These are phyloP conservation scores for Mycena metata DNA, from an alignment of 768 basidiomycete genomes.

Conservation along the genomic window DNA sequence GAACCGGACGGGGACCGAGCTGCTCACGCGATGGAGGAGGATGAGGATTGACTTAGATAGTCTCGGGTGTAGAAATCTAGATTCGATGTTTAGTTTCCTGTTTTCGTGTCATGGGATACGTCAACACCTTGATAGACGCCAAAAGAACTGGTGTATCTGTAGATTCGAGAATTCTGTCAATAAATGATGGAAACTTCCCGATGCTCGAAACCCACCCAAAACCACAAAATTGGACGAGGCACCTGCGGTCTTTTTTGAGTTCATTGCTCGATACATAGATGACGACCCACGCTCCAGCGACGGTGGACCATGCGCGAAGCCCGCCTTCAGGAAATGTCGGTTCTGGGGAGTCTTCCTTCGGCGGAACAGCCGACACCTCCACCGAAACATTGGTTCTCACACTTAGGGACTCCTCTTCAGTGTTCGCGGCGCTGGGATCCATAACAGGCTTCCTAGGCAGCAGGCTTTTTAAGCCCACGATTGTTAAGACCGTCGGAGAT, in stretches of 20 bases:
- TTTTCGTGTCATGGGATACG: background rate
- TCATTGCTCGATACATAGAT: too few relatives aligned
- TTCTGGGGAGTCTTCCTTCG: too few relatives aligned
- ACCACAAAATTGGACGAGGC: constrained; percentile 52
- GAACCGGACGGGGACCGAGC: too few relatives aligned
- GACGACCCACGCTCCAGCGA: constrained; percentile 31
- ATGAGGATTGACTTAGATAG: constrained; percentile 50
- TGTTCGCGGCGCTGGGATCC: too few relatives aligned
- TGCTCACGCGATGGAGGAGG: constrained; percentile 56
- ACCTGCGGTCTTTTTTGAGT: too few relatives aligned
- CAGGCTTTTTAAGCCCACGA: too few relatives aligned
- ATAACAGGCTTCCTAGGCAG: too few relatives aligned
- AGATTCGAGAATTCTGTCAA: background rate
- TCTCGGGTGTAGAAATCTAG: constrained; percentile 55
- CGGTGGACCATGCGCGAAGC: background rate
- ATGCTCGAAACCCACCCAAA: constrained; percentile 51
- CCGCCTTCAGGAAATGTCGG: constrained; percentile 5
- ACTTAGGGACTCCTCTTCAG: too few relatives aligned
- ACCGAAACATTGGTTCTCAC: too few relatives aligned
- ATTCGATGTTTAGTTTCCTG: constrained; percentile 38
- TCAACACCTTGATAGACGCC: constrained; percentile 50
- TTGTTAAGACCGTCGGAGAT: too few relatives aligned
- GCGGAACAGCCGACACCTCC: too few relatives aligned
- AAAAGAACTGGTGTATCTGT: constrained; percentile 54
- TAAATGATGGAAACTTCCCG: background rate